Evolutionary conservation across 148 eudicot species (phyloP), one percentile per base, ranked within the genome.

Genomic region (Salicornia ramosissima): DNA sequence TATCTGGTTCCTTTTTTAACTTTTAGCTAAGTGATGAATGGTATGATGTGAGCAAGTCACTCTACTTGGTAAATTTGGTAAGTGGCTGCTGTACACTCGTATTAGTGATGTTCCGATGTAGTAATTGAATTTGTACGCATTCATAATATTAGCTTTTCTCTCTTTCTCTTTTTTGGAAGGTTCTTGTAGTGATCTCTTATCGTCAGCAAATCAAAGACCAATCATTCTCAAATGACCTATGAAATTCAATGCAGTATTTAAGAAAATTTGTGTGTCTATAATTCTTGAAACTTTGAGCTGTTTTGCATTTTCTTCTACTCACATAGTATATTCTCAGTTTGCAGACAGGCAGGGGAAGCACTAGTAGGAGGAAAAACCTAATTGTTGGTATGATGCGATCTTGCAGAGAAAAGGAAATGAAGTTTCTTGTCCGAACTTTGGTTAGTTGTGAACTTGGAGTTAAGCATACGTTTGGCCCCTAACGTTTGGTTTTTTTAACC

Each of bases 381-480:
- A 89, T 91, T 73, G 86, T 89, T 64, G 76, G 84, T 81, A 91
- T 95, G 75, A 80, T 95, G 93, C 80, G 97, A 77, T 84, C 91
- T 72, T 95, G 97, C 77, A 80, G 96, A 79, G 99, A 91, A 79
- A 89, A 82, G 83, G 99, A 95, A 82, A 95, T 95, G 83, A 95
- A 95, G 77, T 95, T 84, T 76, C 75, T 95, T 57, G 99, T 91
- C 73, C 84, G 97, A 81, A 95, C 96, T 30, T 81, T 95, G 91
- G 99, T 95, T 83, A 83, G 86, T 75, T 69, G 12, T 57, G n/a
- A n/a, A n/a, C n/a, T n/a, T n/a, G n/a, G n/a, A n/a, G n/a, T n/a
- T n/a, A n/a, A n/a, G n/a, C n/a, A n/a, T n/a, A n/a, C n/a, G n/a
- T n/a, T n/a, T n/a, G n/a, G n/a, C n/a, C n/a, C n/a, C n/a, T n/a